Conservation (phyloP, 805 yeast genomes). For the Metschnikowia henanensis region DNA sequence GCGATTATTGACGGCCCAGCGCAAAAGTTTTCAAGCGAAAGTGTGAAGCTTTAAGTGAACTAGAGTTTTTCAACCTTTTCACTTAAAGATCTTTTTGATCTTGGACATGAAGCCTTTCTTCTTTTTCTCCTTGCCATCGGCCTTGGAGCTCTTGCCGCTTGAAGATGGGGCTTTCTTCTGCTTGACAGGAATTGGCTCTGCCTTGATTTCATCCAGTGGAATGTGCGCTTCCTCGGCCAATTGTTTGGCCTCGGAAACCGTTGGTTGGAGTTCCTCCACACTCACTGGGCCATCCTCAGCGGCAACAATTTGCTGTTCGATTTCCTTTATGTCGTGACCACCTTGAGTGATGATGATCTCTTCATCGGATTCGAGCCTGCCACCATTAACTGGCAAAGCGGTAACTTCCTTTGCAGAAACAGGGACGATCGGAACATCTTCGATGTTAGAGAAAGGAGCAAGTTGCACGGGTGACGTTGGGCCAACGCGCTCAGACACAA, state of each 20-base stretch:
- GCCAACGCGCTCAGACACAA: neutral
- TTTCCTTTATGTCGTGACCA: slow-evolving; percentile 24
- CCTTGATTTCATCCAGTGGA: slow-evolving; percentile 12
- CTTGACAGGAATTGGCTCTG: slow-evolving; percentile 8
- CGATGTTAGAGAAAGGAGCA: slow-evolving; percentile 7
- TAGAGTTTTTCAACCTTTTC: slow-evolving; percentile 11
- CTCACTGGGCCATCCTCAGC: slow-evolving; percentile 36
- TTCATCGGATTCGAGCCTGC: slow-evolving; percentile 25
- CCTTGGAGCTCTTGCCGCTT: slow-evolving; percentile 12
- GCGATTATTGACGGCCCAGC: slow-evolving; percentile 7
- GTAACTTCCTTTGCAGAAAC: slow-evolving; percentile 19
- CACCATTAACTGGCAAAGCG: slow-evolving; percentile 19
- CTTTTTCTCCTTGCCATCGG: slow-evolving; percentile 26
- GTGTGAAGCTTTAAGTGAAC: slow-evolving; percentile 1
- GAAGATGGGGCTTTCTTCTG: slow-evolving; percentile 10
- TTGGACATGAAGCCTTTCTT: slow-evolving; percentile 44
- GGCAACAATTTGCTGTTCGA: slow-evolving; percentile 36
- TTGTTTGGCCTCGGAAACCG: slow-evolving; percentile 37
- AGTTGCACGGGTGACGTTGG: slow-evolving; percentile 6
- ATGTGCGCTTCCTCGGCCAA: slow-evolving; percentile 36
- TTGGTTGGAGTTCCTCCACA: slow-evolving; percentile 44
- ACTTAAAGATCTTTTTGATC: slow-evolving; percentile 41
- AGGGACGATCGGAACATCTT: slow-evolving; percentile 6
- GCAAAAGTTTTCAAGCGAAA: slow-evolving; percentile 2
- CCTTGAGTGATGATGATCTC: slow-evolving; percentile 45